Percentiles rank a stretch among this genome's conserved stretches.
phyloP scores from a whole-genome alignment of 768 basidiomycete species.

The Collybia sp. region DNA sequence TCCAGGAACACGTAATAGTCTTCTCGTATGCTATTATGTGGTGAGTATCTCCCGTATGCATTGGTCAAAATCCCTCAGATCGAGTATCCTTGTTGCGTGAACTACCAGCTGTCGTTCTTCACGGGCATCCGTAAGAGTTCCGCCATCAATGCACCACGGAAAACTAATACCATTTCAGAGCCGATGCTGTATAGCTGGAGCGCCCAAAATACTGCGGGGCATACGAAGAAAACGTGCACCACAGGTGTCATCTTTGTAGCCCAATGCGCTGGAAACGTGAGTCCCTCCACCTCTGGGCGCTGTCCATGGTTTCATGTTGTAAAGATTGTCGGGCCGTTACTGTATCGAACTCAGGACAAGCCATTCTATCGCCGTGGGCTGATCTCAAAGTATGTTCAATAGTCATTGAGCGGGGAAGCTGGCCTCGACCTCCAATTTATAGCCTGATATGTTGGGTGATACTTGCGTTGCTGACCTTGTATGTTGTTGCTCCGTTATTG shows the following conservation, averaged over 20 bases:
- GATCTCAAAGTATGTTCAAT: constrained; percentile 23
- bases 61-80: too few relatives aligned
- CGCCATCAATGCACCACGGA: not conserved
- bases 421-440: not conserved
- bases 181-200: constrained; percentile 38
- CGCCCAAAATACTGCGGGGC: constrained; percentile 35
- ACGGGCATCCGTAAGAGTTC: constrained; percentile 23
- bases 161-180: constrained; percentile 12
- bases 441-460: constrained; percentile 36
- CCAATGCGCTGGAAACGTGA: constrained; percentile 39
- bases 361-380: constrained; percentile 35
- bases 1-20: constrained; percentile 18
- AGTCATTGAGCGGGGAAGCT: not conserved
- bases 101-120: constrained; percentile 26
- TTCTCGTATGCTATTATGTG: constrained; percentile 35
- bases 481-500: constrained; percentile 3
- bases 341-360: constrained; percentile 31
- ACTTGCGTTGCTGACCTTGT: constrained; percentile 28
- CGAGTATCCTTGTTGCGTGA: not conserved
- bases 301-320: not conserved
- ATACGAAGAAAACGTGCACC: constrained; percentile 36
- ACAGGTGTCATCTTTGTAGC: constrained; percentile 42
- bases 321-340: constrained; percentile 30
- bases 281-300: constrained; percentile 2
- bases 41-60: constrained; percentile 13